Percentiles rank a stretch among this genome's conserved stretches.
Evolutionary conservation across 768 basidiomycete species (phyloP).

Genomic region (Gloeopeniophorella convolvens): DNA sequence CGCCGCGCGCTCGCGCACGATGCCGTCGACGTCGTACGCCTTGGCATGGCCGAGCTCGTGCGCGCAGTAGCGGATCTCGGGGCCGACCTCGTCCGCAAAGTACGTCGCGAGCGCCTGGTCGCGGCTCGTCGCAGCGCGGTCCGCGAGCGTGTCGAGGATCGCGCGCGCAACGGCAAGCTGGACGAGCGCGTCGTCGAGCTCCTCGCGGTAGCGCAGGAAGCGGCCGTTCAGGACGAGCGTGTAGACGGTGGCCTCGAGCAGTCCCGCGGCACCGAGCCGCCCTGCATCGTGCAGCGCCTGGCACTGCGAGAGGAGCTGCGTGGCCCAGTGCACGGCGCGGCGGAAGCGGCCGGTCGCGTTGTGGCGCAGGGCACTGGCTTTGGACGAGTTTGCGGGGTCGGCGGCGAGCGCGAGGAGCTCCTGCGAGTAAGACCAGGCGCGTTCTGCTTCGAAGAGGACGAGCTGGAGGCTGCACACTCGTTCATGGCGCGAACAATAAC

Average conservation of each 20-base stretch:
- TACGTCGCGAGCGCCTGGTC: conserved; percentile 84
- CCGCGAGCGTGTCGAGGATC: conserved; percentile 63
- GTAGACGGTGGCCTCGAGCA: conserved; percentile 72
- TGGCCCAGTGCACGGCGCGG: conserved; percentile 72
- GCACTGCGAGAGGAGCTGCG: conserved; percentile 66
- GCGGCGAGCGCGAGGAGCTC: conserved; percentile 52
- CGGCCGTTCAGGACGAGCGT: conserved; percentile 78
- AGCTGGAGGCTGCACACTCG: conserved; percentile 58
- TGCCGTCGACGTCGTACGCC: conserved; percentile 76
- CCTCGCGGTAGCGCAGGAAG: conserved; percentile 67
- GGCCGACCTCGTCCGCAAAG: conserved; percentile 81
- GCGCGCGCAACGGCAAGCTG: conserved; percentile 74
- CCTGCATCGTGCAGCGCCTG: conserved; percentile 52
- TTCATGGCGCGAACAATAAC: conserved; percentile 10
- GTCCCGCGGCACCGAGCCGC: conserved; percentile 48
- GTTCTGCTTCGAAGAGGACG: conserved; percentile 83
- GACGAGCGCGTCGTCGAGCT: conserved; percentile 67
- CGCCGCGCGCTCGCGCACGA: conserved; percentile 57
- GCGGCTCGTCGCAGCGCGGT: conserved; percentile 57
- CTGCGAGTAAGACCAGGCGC: conserved; percentile 88
- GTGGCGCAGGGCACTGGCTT: conserved; percentile 55
- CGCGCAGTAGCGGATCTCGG: conserved; percentile 88
- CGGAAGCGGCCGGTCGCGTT: conserved; percentile 76
- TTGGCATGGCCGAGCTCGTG: conserved; percentile 76
- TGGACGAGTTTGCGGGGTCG: conserved; percentile 32